Percentiles rank a stretch among this genome's conserved stretches.
These are phyloP conservation scores for Trypanosoma lewisi DNA, from an alignment of 208 protist genomes.

Conservation along the genomic window DNA sequence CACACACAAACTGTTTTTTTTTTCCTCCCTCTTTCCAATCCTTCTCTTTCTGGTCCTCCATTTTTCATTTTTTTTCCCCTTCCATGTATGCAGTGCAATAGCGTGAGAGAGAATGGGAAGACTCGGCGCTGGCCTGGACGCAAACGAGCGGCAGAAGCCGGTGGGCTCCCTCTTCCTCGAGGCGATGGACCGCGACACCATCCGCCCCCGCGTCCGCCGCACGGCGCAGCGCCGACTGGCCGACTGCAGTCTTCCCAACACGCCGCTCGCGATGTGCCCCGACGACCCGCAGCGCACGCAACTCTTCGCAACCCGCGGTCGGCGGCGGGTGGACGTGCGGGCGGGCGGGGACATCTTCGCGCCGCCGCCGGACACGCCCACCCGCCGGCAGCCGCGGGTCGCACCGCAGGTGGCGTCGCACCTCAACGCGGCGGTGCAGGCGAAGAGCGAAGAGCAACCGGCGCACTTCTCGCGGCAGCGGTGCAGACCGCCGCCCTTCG, in stretches of 20 bases:
- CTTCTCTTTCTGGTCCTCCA: neutral
- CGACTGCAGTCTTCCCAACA: constrained; percentile 58
- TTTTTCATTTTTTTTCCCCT: constrained; percentile 17
- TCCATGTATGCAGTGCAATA: neutral
- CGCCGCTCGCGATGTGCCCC: constrained; percentile 48
- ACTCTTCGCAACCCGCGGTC: constrained; percentile 21
- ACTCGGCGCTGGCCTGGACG: constrained; percentile 51
- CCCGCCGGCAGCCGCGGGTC: neutral
- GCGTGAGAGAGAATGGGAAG: constrained; percentile 26
- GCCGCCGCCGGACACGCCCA: neutral
- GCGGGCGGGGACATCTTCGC: neutral
- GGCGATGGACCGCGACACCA: constrained; percentile 50
- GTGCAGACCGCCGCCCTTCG: constrained; percentile 22
- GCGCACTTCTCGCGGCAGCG: constrained; percentile 1
- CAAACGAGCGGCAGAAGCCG: constrained; percentile 38
- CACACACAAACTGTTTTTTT: neutral
- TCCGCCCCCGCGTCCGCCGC: constrained; percentile 28
- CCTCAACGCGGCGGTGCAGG: constrained; percentile 5
- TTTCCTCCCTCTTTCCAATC: constrained; percentile 14
- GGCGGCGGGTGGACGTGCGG: constrained; percentile 32
- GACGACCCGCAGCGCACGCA: constrained; percentile 20
- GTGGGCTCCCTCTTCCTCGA: constrained; percentile 70
- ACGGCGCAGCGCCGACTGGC: constrained; percentile 28
- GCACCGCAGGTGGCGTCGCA: constrained; percentile 5
- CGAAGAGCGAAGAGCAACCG: neutral